Conservation (phyloP, 2,329 filamentous ascomycete species). For the Cladosporium sp. region DNA sequence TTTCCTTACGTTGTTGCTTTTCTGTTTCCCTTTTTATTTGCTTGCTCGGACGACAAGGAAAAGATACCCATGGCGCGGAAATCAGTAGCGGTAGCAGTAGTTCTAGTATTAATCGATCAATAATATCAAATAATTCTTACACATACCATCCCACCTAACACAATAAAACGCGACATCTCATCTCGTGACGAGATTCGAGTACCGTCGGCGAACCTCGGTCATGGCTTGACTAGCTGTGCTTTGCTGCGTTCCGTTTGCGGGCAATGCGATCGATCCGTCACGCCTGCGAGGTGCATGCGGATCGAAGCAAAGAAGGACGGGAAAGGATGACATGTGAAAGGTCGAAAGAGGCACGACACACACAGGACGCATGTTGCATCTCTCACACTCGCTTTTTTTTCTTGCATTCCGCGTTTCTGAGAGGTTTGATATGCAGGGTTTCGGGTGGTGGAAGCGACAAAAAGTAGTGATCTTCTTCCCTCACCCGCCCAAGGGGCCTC, state of each 20-base stretch:
- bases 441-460: not conserved
- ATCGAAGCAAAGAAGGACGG: not conserved
- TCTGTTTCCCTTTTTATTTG: not conserved
- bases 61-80: slow-evolving; percentile 12
- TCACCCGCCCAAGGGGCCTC: not conserved
- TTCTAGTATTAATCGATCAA: not conserved
- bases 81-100: not conserved
- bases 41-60: slow-evolving; percentile 4
- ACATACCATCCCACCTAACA: not conserved
- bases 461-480: not conserved
- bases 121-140: not conserved
- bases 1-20: not conserved
- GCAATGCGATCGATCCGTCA: not conserved
- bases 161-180: not conserved
- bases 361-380: not conserved
- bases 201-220: not conserved
- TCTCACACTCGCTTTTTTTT: not conserved
- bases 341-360: not conserved
- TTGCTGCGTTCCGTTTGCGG: not conserved
- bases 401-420: not conserved
- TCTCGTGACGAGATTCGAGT: not conserved
- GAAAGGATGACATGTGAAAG: not conserved
- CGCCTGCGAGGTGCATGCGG: not conserved
- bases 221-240: not conserved
- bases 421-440: not conserved